Base-by-base conservation (phyloP, 331 rosid species). In the Prunus yedoensis region DNA sequence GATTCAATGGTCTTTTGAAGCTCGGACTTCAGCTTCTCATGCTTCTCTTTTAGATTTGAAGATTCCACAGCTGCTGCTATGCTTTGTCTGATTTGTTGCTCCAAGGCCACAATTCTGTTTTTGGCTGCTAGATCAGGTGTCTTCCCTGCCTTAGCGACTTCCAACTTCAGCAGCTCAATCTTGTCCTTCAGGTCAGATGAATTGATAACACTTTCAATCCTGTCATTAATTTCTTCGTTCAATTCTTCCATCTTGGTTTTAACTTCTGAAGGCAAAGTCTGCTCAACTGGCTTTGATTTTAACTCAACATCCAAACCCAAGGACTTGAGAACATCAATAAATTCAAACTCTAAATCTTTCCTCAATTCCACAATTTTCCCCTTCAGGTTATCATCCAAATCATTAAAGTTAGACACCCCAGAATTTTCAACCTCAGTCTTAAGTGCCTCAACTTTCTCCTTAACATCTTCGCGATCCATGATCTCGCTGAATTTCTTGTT, bases 61-160 rank as follows among this genome's bases (percentile, higher is more conserved):
- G 92, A 78, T 38, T 74, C 92, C 80, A 91, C n/a, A 13, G 90
- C 89, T 70, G 89, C 88, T 4, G 35, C 85, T 74, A 90, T 78
- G 83, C 84, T 76, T 82, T 73, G 82, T 80, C 87, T 90, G 80
- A 94, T 86, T 80, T 85, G 86, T 71, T 86, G 85, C 84, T 72
- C 83, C 88, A 95, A 84, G 81, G 90, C 84, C 50, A 53, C 72
- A 81, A 94, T 89, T 85, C 88, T 92, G 51, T 79, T 89, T 83
- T 81, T 82, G 20, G 95, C 81, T 38, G 81, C 87, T 41, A 51
- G 10, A 85, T 85, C 87, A 10, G 93, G 95, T 11, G 82, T 79
- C 70, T 76, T 82, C 59, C 88, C 90, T 70, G 92, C 91, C 90
- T 83, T 89, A 18, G 87, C 91, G 18, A 90, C 83, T 85, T 88